Evolutionary conservation across 495 filamentous ascomycete species (phyloP).

Genomic region (Penicillium simplicissimum): DNA sequence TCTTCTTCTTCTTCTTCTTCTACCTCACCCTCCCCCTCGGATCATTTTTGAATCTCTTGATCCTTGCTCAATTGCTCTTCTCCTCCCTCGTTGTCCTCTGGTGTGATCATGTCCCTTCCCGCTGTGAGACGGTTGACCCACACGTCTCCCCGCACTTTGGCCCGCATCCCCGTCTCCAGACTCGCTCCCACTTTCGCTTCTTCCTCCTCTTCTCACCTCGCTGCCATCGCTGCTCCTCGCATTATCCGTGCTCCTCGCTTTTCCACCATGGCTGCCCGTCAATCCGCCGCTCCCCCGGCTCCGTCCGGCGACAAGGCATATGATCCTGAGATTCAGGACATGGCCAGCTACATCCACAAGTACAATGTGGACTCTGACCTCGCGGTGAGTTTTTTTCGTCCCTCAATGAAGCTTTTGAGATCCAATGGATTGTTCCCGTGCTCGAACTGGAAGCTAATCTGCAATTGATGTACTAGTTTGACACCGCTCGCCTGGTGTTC

Average conservation of each 20-base stretch:
- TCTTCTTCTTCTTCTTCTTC: conserved; percentile 19
- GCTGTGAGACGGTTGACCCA: conserved; percentile 51
- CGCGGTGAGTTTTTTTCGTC: conserved; percentile 63
- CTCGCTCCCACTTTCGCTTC: conserved; percentile 29
- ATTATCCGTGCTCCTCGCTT: conserved; percentile 31
- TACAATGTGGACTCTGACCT: conserved; percentile 88
- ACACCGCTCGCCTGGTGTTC: conserved; percentile 86
- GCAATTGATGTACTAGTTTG: conserved; percentile 59
- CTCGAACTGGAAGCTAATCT: neutral
- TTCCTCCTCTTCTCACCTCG: conserved; percentile 22
- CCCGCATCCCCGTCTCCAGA: conserved; percentile 46
- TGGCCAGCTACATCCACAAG: conserved; percentile 90
- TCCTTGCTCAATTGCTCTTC: conserved; percentile 17
- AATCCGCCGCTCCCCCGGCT: conserved; percentile 39
- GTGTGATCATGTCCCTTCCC: conserved; percentile 29
- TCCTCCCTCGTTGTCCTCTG: conserved; percentile 18
- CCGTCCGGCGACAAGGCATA: conserved; percentile 55
- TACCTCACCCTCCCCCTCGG: conserved; percentile 10
- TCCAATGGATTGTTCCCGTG: neutral
- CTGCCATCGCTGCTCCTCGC: conserved; percentile 20
- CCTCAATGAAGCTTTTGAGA: neutral
- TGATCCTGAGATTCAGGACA: conserved; percentile 91
- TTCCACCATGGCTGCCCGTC: conserved; percentile 51
- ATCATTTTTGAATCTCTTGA: conserved; percentile 17
- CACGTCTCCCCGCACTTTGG: conserved; percentile 52